phyloP scores from a whole-genome alignment of 2,329 filamentous ascomycete genomes.

The Tolypocladium ophioglossoides region DNA sequence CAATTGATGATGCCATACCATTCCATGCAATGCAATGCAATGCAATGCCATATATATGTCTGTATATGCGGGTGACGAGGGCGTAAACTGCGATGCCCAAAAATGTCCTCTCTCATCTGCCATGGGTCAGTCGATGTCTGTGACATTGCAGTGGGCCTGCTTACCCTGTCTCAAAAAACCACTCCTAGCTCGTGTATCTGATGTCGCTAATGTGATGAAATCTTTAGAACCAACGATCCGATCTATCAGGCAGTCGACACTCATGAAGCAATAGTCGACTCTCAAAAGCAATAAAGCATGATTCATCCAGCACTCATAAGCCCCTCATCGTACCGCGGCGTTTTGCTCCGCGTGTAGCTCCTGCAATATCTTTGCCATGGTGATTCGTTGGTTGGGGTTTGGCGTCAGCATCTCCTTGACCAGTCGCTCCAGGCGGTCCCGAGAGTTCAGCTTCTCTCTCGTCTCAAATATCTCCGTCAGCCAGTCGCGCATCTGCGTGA shows the following conservation, averaged over 20 bases:
- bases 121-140: background rate
- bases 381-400: conserved; percentile 40
- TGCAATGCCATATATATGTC: background rate
- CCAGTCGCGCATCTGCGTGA: conserved; percentile 45
- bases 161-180: background rate
- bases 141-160: background rate
- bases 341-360: conserved; percentile 27
- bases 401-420: conserved; percentile 44
- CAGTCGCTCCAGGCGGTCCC: conserved; percentile 39
- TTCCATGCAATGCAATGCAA: background rate
- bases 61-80: background rate
- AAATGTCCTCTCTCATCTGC: background rate
- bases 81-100: background rate
- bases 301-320: background rate
- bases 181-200: background rate
- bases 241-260: background rate
- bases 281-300: background rate
- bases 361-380: conserved; percentile 38
- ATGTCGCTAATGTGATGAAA: background rate
- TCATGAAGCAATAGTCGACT: background rate
- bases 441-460: conserved; percentile 31
- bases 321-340: background rate
- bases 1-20: background rate
- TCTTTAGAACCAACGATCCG: background rate
- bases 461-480: conserved; percentile 41